phyloP scores from a whole-genome alignment of 768 basidiomycete genomes.

The Coprinopsis marcescibilis region DNA sequence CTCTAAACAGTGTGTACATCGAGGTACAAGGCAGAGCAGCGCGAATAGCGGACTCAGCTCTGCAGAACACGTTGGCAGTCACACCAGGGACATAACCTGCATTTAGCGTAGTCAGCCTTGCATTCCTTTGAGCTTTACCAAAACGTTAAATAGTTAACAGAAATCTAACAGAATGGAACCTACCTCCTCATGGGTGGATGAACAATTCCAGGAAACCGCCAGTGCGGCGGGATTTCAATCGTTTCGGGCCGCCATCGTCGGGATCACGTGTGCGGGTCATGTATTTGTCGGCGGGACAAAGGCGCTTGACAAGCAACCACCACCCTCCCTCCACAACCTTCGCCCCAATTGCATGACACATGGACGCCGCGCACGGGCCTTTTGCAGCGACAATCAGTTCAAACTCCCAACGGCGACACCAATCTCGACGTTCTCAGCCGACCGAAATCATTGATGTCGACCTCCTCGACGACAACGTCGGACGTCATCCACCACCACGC shows the following conservation, averaged over 20 bases:
- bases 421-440: constrained; percentile 18
- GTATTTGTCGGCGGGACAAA: constrained; percentile 1
- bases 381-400: constrained; percentile 16
- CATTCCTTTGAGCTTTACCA: too few relatives aligned
- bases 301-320: constrained; percentile 19
- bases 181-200: too few relatives aligned
- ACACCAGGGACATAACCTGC: too few relatives aligned
- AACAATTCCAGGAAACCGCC: too few relatives aligned
- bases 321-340: constrained; percentile 21
- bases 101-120: too few relatives aligned
- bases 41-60: too few relatives aligned
- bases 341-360: constrained; percentile 22
- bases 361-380: constrained; percentile 25
- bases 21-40: too few relatives aligned
- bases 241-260: neutral
- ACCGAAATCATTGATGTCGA: constrained; percentile 44
- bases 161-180: too few relatives aligned
- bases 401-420: constrained; percentile 10
- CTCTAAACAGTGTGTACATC: too few relatives aligned
- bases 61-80: too few relatives aligned
- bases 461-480: constrained; percentile 25
- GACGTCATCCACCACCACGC: constrained; percentile 7
- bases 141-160: too few relatives aligned
- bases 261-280: constrained; percentile 10
- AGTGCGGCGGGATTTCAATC: too few relatives aligned